Base-by-base conservation (phyloP, 768 basidiomycete species). In the Leccinellum rugosiceps region DNA sequence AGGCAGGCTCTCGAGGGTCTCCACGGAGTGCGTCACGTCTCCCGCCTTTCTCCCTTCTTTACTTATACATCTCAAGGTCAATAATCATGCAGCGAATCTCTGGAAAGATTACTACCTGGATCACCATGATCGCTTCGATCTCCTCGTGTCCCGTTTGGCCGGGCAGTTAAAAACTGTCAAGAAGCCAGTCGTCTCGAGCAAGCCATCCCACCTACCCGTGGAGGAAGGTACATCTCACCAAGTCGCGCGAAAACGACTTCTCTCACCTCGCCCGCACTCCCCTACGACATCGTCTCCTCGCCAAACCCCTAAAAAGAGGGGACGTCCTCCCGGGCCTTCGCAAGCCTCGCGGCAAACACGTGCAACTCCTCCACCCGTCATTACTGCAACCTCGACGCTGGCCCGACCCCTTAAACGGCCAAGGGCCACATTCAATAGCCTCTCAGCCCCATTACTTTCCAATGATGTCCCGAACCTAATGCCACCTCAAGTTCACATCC, bases 41-140 rank as follows among this genome's bases (percentile, higher is more conserved):
- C n/a, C 26, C 7, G 44, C 21, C 46, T 44, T 21, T 34, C 31
- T 55, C 30, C 23, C 26, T 14, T 59, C 32, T 57, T 43, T 48
- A 1, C 57, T 61, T 5, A 63, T 25, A 28, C 50, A 25, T 31
- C 31, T 49, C 53, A 32, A 79, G 78, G 69, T 76, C 48, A 78
- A 81, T 44, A 75, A 76, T 26, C 78, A 81, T 38, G 68, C 75
- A 11, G 80, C 86, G 35, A 84, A 78, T 67, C 71, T 87, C 23
- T 91, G 88, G 88, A 90, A 90, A 65, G 89, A 91, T 63, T 89
- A 89, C 66, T 91, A 87, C 62, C 77, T 91, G 15, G 87, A 89
- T 56, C 79, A 90, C 64, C 83, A 81, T 57, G 76, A 79, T 52
- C 80, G 83, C 43, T 73, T 90, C 34, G 84, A 89, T 72, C 21